phyloP scores from a whole-genome alignment of 768 basidiomycete species.

The Macrocybe gigantea region DNA sequence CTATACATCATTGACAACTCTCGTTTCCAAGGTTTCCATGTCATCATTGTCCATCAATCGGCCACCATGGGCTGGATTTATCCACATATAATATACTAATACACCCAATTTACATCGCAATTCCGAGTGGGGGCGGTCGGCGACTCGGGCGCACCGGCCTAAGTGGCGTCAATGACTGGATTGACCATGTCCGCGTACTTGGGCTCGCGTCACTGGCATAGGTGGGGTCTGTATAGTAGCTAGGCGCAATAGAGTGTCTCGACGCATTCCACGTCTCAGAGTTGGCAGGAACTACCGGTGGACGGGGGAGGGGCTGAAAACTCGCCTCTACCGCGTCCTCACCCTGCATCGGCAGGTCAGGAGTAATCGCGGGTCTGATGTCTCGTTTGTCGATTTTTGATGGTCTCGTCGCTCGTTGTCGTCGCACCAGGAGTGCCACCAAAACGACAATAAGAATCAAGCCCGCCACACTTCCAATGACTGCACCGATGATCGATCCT shows the following conservation, averaged over 20 bases:
- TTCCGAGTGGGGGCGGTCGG: slow-evolving; percentile 22
- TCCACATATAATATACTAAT: background rate
- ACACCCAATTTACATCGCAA: background rate
- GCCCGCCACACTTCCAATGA: slow-evolving; percentile 19
- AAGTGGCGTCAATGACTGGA: slow-evolving; percentile 19
- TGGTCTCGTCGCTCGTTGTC: slow-evolving; percentile 12
- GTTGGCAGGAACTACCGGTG: slow-evolving; percentile 19
- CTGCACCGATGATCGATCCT: slow-evolving; percentile 9
- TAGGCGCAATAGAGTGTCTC: slow-evolving; percentile 31
- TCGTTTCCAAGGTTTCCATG: background rate
- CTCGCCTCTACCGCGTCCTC: slow-evolving; percentile 23
- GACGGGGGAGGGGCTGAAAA: slow-evolving; percentile 8
- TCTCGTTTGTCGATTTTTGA: slow-evolving; percentile 13
- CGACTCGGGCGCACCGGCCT: slow-evolving; percentile 22
- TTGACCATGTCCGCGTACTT: slow-evolving; percentile 12
- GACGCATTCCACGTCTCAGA: slow-evolving; percentile 13
- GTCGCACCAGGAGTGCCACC: slow-evolving; percentile 21
- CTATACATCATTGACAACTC: background rate
- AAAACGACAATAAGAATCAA: slow-evolving; percentile 15
- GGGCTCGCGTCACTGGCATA: slow-evolving; percentile 15
- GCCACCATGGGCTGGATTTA: background rate
- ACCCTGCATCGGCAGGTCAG: slow-evolving; percentile 27
- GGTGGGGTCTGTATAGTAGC: slow-evolving; percentile 28
- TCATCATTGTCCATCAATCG: too few relatives aligned
- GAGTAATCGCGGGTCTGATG: slow-evolving; percentile 22